Evolutionary conservation across 1,284 basidiomycete species (phyloP).

Genomic region (Naganishia albida): DNA sequence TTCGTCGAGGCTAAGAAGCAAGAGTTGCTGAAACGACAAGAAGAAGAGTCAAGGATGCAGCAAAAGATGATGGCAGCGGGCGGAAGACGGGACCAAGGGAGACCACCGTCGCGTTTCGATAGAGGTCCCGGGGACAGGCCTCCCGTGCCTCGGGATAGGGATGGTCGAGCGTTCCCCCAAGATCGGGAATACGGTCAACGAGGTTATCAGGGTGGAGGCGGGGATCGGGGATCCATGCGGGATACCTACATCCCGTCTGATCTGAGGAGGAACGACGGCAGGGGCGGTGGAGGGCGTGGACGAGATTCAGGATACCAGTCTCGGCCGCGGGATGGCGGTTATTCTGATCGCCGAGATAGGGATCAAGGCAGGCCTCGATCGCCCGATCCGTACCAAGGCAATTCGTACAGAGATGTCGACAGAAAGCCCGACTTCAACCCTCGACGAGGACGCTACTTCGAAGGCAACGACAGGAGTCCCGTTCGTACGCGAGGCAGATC

Average conservation of each 20-base stretch:
- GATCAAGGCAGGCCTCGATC: conserved; percentile 7
- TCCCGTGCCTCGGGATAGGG: conserved; percentile 52
- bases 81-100: conserved; percentile 37
- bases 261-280: conserved; percentile 50
- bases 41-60: conserved; percentile 66
- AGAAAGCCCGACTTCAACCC: conserved; percentile 36
- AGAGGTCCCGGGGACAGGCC: conserved; percentile 57
- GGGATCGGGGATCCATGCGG: conserved; percentile 48
- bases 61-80: conserved; percentile 65
- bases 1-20: conserved; percentile 96
- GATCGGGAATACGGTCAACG: conserved; percentile 44
- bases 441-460: conserved; percentile 46
- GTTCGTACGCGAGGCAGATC: conserved; percentile 37
- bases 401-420: conserved; percentile 19
- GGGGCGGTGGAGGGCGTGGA: conserved; percentile 47
- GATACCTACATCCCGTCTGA: conserved; percentile 22
- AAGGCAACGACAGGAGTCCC: conserved; percentile 42
- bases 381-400: conserved; percentile 14
- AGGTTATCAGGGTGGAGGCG: conserved; percentile 56
- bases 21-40: conserved; percentile 76
- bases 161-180: conserved; percentile 39
- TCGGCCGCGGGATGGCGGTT: conserved; percentile 35
- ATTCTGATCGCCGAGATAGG: conserved; percentile 56
- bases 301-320: conserved; percentile 33
- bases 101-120: conserved; percentile 20